A percentile compares a stretch with the other conserved stretches of the same genome.
Evolutionary conservation across 306 rosid genomes (phyloP).

Genomic region (Corylus avellana): DNA sequence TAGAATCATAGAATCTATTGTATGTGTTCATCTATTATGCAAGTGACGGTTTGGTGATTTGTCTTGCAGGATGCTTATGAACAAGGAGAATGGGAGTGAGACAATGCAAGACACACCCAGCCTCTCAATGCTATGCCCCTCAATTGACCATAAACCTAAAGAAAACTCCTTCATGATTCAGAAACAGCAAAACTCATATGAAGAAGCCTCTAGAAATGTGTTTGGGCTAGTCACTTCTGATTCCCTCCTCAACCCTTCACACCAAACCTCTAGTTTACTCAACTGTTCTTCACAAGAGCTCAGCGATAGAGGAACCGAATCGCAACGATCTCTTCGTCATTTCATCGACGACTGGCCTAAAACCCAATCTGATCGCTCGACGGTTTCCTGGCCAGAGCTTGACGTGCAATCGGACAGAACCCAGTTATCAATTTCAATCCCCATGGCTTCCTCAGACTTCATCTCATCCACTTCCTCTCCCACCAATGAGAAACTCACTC

Average conservation of each 20-base stretch:
- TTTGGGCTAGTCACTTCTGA: constrained; percentile 70
- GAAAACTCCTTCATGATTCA: constrained; percentile 43
- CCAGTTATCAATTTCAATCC: constrained; percentile 75
- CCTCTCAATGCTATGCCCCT: constrained; percentile 59
- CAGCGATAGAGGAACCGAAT: constrained; percentile 26
- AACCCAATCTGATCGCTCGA: constrained; percentile 36
- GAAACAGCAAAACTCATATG: constrained; percentile 51
- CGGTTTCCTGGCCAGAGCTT: constrained; percentile 51
- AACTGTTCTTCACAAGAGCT: constrained; percentile 39
- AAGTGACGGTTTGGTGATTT: neutral
- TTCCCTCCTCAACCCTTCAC: constrained; percentile 70
- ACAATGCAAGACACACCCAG: constrained; percentile 50
- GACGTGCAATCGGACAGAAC: constrained; percentile 60
- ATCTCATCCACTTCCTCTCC: constrained; percentile 56
- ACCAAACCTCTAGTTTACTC: constrained; percentile 40
- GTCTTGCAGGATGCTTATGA: constrained; percentile 60
- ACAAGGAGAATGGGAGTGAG: constrained; percentile 51
- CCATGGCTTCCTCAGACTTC: constrained; percentile 52
- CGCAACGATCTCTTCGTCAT: constrained; percentile 65
- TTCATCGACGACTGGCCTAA: constrained; percentile 78
- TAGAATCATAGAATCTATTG: neutral
- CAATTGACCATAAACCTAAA: constrained; percentile 51
- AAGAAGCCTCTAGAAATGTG: constrained; percentile 55
- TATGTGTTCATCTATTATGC: neutral
- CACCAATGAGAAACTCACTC: constrained; percentile 49